Conservation (phyloP, 495 filamentous ascomycete genomes). For the Extremus antarcticus region DNA sequence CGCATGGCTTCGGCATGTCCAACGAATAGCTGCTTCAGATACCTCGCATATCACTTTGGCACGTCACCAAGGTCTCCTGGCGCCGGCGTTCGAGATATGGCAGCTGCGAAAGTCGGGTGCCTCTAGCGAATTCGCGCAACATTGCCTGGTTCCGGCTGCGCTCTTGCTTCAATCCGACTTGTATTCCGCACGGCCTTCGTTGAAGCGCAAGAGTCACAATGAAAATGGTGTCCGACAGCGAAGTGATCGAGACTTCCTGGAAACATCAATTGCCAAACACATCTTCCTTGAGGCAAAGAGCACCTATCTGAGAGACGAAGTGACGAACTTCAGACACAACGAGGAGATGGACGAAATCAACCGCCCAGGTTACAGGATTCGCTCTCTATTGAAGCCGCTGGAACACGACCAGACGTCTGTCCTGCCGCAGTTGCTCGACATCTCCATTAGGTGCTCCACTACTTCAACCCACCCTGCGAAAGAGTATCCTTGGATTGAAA, state of each 20-base stretch:
- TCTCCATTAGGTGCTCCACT: slow-evolving; percentile 21
- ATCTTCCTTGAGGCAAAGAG: slow-evolving; percentile 57
- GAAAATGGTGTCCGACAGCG: background rate
- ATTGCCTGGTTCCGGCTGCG: slow-evolving; percentile 23
- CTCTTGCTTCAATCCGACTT: background rate
- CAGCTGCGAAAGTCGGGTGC: slow-evolving; percentile 3
- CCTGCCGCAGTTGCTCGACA: slow-evolving; percentile 24
- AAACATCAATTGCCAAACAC: slow-evolving; percentile 56
- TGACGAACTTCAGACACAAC: background rate
- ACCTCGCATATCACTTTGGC: background rate
- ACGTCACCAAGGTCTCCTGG: background rate
- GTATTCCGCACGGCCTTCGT: background rate
- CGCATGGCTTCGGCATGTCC: slow-evolving; percentile 2
- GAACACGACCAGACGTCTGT: background rate
- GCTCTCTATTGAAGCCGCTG: background rate
- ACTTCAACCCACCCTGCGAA: slow-evolving; percentile 9
- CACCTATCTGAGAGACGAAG: slow-evolving; percentile 25
- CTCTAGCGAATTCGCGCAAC: slow-evolving; percentile 17
- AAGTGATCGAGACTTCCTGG: slow-evolving; percentile 29
- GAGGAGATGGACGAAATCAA: background rate
- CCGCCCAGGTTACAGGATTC: background rate
- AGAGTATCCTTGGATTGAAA: slow-evolving; percentile 28
- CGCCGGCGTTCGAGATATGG: slow-evolving; percentile 6
- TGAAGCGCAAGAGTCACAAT: slow-evolving; percentile 10
- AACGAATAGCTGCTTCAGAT: background rate